These are phyloP conservation scores for Oryza australiensis DNA, from an alignment of 176 grass and related monocot genomes.

Conservation along the genomic window DNA sequence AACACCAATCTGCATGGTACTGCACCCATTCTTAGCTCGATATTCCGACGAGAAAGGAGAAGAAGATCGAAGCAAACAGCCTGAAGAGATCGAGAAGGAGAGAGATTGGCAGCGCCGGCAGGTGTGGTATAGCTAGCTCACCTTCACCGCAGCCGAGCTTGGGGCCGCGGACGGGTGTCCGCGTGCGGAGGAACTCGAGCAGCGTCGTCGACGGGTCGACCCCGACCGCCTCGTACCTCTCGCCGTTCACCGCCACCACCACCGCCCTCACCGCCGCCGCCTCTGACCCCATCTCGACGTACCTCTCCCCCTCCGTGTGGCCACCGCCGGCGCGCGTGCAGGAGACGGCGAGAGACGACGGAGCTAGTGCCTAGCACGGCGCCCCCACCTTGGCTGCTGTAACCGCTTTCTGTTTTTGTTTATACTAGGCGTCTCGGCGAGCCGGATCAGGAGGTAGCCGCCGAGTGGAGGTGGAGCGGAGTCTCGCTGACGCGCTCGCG, in stretches of 20 bases:
- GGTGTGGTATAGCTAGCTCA: background rate
- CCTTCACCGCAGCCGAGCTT: slow-evolving; percentile 95
- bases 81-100: too few species aligned
- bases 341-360: too few species aligned
- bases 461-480: too few species aligned
- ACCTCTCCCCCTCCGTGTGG: background rate
- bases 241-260: slow-evolving; percentile 68
- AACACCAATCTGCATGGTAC: too few species aligned
- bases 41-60: background rate
- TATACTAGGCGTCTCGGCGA: too few species aligned
- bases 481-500: too few species aligned
- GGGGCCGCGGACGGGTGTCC: slow-evolving; percentile 52
- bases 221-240: slow-evolving; percentile 52
- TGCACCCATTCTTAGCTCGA: too few species aligned
- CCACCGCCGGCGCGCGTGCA: background rate
- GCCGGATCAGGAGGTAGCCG: too few species aligned
- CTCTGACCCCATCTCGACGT: slow-evolving; percentile 5
- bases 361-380: too few species aligned
- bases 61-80: background rate
- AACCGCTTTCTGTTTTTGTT: too few species aligned
- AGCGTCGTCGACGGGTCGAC: slow-evolving; percentile 66
- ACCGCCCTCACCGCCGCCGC: slow-evolving; percentile 6
- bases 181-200: slow-evolving; percentile 74
- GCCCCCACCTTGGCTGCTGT: too few species aligned
- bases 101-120: too few species aligned